A percentile compares a stretch with the other conserved stretches of the same genome.
These are phyloP conservation scores for Escallonia herrerae DNA, from an alignment of 129 eudicot species.

Conservation along the genomic window DNA sequence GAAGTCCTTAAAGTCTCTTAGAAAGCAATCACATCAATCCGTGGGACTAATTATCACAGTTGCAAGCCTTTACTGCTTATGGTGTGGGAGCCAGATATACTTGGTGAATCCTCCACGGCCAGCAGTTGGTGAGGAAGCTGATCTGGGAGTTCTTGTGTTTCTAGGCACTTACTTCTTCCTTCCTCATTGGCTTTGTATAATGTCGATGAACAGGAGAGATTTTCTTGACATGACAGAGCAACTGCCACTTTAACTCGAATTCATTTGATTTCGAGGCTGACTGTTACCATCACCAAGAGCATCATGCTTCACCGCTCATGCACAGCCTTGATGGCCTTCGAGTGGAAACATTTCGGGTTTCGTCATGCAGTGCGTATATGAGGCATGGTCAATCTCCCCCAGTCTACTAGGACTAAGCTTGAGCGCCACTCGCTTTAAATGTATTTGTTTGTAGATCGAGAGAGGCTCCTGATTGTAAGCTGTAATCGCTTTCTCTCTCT, in stretches of 20 bases:
- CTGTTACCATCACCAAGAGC: neutral
- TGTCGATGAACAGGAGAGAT: constrained; percentile 64
- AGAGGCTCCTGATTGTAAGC: too few relatives aligned
- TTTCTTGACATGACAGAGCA: constrained; percentile 27
- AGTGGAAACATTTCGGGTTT: too few relatives aligned
- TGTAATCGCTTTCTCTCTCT: too few relatives aligned
- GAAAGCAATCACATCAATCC: constrained; percentile 44
- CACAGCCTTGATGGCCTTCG: too few relatives aligned
- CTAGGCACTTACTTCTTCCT: constrained; percentile 59
- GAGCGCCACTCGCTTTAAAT: too few relatives aligned
- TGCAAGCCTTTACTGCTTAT: constrained; percentile 58
- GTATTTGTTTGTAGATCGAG: too few relatives aligned
- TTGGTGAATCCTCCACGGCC: constrained; percentile 73
- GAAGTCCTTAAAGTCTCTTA: constrained; percentile 45
- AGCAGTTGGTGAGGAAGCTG: constrained; percentile 96
- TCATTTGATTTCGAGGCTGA: too few relatives aligned
- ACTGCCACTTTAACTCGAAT: constrained; percentile 36
- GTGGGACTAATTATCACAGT: constrained; percentile 42
- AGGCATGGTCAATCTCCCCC: too few relatives aligned
- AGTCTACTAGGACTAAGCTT: too few relatives aligned
- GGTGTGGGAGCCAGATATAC: constrained; percentile 93
- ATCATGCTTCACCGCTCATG: neutral
- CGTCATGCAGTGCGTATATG: too few relatives aligned
- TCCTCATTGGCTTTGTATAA: constrained; percentile 70
- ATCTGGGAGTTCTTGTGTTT: constrained; percentile 83